Evolutionary conservation across 2,329 filamentous ascomycete species (phyloP).

Genomic region (Nemania diffusa): DNA sequence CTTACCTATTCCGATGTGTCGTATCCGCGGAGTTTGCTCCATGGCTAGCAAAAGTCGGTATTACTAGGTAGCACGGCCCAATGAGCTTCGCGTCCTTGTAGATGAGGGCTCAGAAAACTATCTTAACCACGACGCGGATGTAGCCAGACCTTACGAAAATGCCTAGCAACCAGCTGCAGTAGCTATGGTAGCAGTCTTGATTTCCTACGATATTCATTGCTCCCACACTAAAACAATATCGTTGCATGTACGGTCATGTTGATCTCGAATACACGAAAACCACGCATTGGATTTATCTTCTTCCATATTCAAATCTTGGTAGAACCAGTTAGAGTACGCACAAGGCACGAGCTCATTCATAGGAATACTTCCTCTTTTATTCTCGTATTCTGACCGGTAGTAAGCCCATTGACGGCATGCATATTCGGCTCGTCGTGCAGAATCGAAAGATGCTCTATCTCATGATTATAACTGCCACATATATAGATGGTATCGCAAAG

Average conservation of each 20-base stretch:
- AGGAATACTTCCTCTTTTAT: neutral
- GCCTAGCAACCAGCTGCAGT: too few species aligned
- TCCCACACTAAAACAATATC: neutral
- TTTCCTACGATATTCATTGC: neutral
- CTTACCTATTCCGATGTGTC: neutral
- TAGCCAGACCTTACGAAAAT: too few species aligned
- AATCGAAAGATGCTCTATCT: neutral
- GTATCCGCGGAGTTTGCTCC: neutral
- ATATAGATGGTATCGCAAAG: neutral
- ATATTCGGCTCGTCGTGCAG: neutral
- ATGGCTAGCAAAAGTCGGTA: neutral
- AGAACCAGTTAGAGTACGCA: neutral
- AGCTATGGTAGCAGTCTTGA: too few species aligned
- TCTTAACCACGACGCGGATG: constrained; percentile 19
- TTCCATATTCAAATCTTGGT: neutral
- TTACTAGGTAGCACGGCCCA: too few species aligned
- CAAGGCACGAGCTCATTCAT: neutral
- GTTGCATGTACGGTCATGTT: neutral
- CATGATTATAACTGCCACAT: neutral
- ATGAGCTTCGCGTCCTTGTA: neutral
- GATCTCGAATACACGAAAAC: neutral
- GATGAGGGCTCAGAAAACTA: neutral
- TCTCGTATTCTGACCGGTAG: too few species aligned
- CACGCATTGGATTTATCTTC: neutral
- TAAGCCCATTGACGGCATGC: neutral